phyloP scores from a whole-genome alignment of 1,284 basidiomycete species.

The Boletus semigastroideus region DNA sequence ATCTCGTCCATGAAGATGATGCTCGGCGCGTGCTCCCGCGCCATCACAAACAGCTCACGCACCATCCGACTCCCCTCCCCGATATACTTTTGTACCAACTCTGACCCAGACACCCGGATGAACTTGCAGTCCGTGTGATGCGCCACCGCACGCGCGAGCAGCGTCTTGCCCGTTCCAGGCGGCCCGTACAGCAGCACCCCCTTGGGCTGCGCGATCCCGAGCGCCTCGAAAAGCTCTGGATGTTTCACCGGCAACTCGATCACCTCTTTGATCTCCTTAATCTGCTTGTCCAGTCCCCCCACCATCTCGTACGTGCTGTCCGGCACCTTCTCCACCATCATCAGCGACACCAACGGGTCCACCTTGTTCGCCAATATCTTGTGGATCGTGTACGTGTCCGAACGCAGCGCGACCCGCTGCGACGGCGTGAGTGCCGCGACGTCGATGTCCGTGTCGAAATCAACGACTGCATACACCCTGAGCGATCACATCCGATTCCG shows the following conservation, averaged over 20 bases:
- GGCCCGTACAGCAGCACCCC: slow-evolving; percentile 96
- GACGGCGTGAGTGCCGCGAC: slow-evolving; percentile 80
- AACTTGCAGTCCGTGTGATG: slow-evolving; percentile 99
- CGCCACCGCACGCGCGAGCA: slow-evolving; percentile 91
- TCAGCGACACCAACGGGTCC: slow-evolving; percentile 91
- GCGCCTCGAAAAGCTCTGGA: slow-evolving; percentile 93
- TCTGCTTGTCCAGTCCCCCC: slow-evolving; percentile 96
- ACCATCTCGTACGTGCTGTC: slow-evolving; percentile 99
- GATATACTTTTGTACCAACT: slow-evolving; percentile 98
- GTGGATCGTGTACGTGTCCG: slow-evolving; percentile 94
- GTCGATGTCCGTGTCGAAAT: slow-evolving; percentile 89
- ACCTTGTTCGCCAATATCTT: slow-evolving; percentile 95
- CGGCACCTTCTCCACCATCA: slow-evolving; percentile 99
- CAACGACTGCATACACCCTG: slow-evolving; percentile 69
- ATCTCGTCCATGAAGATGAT: slow-evolving; percentile 99
- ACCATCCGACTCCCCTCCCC: slow-evolving; percentile 98
- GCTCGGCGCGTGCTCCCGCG: slow-evolving; percentile 95
- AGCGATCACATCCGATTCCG: neutral
- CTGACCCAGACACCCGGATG: slow-evolving; percentile 93
- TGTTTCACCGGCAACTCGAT: slow-evolving; percentile 99
- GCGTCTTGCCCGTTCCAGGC: slow-evolving; percentile 95
- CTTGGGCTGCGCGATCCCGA: slow-evolving; percentile 98
- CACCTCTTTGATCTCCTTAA: slow-evolving; percentile 99
- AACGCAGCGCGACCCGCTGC: slow-evolving; percentile 92
- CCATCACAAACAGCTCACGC: slow-evolving; percentile 98